Evolutionary conservation across 2,329 filamentous ascomycete species (phyloP), one percentile per base, ranked within the genome.

Genomic region (Pseudophaeomoniella oleicola): DNA sequence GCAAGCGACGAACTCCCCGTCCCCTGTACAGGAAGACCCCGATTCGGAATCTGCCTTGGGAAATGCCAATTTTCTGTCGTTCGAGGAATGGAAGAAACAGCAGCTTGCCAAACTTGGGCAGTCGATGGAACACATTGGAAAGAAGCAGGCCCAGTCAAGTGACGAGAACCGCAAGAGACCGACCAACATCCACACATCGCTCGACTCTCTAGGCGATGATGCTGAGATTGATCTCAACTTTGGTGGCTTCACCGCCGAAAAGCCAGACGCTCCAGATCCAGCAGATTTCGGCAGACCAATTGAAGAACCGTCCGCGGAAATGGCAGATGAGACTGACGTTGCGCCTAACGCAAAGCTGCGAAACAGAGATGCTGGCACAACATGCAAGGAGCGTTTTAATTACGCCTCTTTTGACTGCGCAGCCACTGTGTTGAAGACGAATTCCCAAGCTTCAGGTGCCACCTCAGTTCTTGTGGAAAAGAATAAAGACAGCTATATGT

Each of bases 401-500:
- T 98, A 93, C 59, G 86, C 90, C 4, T 96, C 88, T 1, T 96
- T 96, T 51, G 90, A 98, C 56, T 93, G 86, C 42, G 90, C 90
- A 9, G 90, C 90, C 10, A 94, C 85, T 1, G 75, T 96, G 17
- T 67, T 94, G 42, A 96, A 96, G 63, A 84, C 84, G 2, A 93
- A 92, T 51, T 67, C 73, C 3, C 79, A 87, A 43, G 81, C 83
- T 38, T 92, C 90, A 56, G 92, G 90, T 43, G 71, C 86, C 12
- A 92, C 86, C 40, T 79, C 87, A 11, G 80, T 98, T 11, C 62
- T 98, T 30, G 78, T 93, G 30, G 90, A 98, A 63, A 27, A 27
- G 22, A 94, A 94, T 61, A 96, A 96, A 62, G 90, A 98, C 59
- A 88, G 84, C 45, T 98, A 98, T 58, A 94, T 98, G 85, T 70